Base-by-base conservation (phyloP, 1,139 yeast species). In the Magnusiomyces starmeri region DNA sequence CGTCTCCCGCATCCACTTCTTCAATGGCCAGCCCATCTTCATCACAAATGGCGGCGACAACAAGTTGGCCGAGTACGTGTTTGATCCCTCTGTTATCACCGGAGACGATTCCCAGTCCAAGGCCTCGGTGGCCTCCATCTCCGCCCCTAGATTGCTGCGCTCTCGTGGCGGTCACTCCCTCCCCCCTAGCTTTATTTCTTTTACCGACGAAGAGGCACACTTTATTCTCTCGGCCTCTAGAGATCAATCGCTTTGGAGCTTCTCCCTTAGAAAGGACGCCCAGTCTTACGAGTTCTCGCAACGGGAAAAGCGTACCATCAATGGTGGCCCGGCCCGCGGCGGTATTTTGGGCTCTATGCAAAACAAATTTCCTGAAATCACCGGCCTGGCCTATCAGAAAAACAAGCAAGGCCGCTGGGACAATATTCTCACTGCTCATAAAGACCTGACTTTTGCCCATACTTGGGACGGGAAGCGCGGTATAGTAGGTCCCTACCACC, bases 161-260 rank as follows among this genome's bases (percentile, higher is more conserved):
- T 85, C 95, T 0, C 79, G 98, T 66, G 97, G 97, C 61, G 99
- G 99, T 14, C 98, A 94, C 67, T 82, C 96, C 2, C 85, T 88
- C 22, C 96, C 98, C 6, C 95, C 98, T 2, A 75, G 85, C 1
- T 70, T 81, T 12, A 82, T 94, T 48, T 74, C 75, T 37, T 94
- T 92, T 67, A 88, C 95, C 2, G 85, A 86, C 60, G 79, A 81
- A 20, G 83, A 80, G 57, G 82, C 96, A 0, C 98, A 94, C 68
- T 87, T 82, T 68, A 66, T 94, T 32, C 76, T 87, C 53, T 86
- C 96, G 57, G 95, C 95, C 3, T 87, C 97, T 0, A 78, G 84
- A 60, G 98, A 94, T 69, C 77, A 79, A 59, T 77, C 96, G 2
- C 76, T 92, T 60, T 92, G 98, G 97, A 78, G 81, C 20, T 92